Evolutionary conservation across 768 basidiomycete species (phyloP).

Genomic region (Rhizopogon vesiculosus): DNA sequence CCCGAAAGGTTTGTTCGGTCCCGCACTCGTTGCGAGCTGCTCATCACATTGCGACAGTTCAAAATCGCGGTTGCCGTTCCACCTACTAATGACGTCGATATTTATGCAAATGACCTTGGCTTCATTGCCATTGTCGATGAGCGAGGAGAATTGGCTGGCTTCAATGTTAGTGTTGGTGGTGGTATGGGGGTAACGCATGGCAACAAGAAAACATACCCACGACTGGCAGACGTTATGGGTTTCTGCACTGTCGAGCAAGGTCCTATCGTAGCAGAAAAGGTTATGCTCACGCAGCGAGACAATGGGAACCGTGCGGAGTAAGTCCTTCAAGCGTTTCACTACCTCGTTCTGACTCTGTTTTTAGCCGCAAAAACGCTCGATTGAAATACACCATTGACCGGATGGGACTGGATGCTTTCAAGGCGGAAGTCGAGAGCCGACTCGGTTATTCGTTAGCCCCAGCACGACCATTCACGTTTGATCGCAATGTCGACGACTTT

Average conservation of each 20-base stretch:
- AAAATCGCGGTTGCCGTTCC: slow-evolving; percentile 97
- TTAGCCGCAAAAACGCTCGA: slow-evolving; percentile 77
- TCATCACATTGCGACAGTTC: slow-evolving; percentile 50
- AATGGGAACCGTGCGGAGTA: slow-evolving; percentile 93
- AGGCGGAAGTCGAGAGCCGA: slow-evolving; percentile 83
- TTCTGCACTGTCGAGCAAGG: slow-evolving; percentile 91
- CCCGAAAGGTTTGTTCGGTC: slow-evolving; percentile 68
- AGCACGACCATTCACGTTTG: slow-evolving; percentile 74
- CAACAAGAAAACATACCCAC: slow-evolving; percentile 98
- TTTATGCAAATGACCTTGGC: slow-evolving; percentile 94
- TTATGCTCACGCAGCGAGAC: slow-evolving; percentile 93
- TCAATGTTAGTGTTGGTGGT: slow-evolving; percentile 92
- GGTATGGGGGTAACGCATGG: slow-evolving; percentile 99
- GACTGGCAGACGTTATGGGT: slow-evolving; percentile 81
- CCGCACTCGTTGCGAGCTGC: background rate
- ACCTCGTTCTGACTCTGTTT: slow-evolving; percentile 1
- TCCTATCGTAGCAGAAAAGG: slow-evolving; percentile 80
- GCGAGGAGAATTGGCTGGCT: slow-evolving; percentile 77
- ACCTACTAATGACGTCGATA: slow-evolving; percentile 93
- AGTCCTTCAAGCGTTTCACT: slow-evolving; percentile 26
- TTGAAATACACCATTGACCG: slow-evolving; percentile 97
- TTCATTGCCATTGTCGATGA: slow-evolving; percentile 90
- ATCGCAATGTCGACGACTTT: slow-evolving; percentile 88
- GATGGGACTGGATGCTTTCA: slow-evolving; percentile 86
- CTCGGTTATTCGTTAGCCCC: slow-evolving; percentile 77